Evolutionary conservation across 768 basidiomycete genomes (phyloP).

Genomic region (Dentipellis sp.): DNA sequence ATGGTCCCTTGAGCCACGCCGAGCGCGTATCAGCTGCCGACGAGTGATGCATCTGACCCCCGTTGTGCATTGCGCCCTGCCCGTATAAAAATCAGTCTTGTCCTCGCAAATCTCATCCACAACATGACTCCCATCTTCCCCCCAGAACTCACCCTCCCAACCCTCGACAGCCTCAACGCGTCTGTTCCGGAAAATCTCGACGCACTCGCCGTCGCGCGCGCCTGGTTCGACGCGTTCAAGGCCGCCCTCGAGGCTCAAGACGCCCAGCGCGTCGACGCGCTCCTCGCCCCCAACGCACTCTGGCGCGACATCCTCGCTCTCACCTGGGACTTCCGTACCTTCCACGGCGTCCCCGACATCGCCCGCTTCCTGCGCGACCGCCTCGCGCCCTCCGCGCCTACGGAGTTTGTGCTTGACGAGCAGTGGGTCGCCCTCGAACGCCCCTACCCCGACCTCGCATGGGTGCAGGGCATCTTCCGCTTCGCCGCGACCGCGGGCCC

Average conservation of each 20-base stretch:
- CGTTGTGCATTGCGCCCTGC: no score
- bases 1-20: no score
- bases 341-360: slow-evolving; percentile 35
- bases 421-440: slow-evolving; percentile 15
- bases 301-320: slow-evolving; percentile 55
- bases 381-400: slow-evolving; percentile 19
- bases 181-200: slow-evolving; percentile 7
- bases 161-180: slow-evolving; percentile 11
- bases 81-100: no score
- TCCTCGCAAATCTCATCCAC: no score
- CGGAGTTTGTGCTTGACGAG: slow-evolving; percentile 17
- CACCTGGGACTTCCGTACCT: slow-evolving; percentile 56
- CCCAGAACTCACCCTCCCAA: slow-evolving; percentile 8
- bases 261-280: slow-evolving; percentile 4
- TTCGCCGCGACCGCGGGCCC: slow-evolving; percentile 34
- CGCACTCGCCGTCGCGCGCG: slow-evolving; percentile 10
- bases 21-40: no score
- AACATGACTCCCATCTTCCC: background rate
- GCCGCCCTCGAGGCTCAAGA: slow-evolving; percentile 8
- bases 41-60: no score
- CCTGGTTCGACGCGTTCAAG: slow-evolving; percentile 16
- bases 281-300: slow-evolving; percentile 23
- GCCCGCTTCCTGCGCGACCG: slow-evolving; percentile 37
- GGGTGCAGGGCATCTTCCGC: slow-evolving; percentile 33
- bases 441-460: slow-evolving; percentile 28